phyloP scores from a whole-genome alignment of 768 basidiomycete genomes.

The Lepiota venenata region DNA sequence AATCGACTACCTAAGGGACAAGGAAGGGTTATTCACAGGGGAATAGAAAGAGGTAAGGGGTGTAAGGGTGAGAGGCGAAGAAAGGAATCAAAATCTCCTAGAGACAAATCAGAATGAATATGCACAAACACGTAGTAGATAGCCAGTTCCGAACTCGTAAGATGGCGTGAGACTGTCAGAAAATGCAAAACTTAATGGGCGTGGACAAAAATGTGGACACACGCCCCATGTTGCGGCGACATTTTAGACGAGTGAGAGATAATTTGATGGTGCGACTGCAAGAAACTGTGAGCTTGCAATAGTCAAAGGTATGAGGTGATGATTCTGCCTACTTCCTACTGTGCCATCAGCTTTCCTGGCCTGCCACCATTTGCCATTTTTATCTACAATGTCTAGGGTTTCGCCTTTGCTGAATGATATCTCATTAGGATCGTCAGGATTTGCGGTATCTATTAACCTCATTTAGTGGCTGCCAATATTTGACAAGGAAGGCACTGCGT shows the following conservation, averaged over 20 bases:
- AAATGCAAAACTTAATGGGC: background rate
- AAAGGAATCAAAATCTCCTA: background rate
- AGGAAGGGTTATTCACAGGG: slow-evolving; percentile 6
- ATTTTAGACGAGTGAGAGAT: slow-evolving; percentile 71
- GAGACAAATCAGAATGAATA: background rate
- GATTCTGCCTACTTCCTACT: slow-evolving; percentile 63
- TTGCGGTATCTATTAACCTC: slow-evolving; percentile 73
- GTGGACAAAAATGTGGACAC: background rate
- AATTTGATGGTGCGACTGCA: slow-evolving; percentile 82
- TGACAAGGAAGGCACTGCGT: slow-evolving; percentile 24
- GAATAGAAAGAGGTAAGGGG: background rate
- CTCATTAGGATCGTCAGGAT: slow-evolving; percentile 93
- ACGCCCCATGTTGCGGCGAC: background rate
- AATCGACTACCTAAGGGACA: background rate
- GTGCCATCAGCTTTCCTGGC: slow-evolving; percentile 75
- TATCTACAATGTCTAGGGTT: slow-evolving; percentile 88
- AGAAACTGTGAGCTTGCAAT: slow-evolving; percentile 13
- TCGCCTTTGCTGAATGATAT: slow-evolving; percentile 93
- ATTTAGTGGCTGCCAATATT: slow-evolving; percentile 14
- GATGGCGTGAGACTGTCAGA: background rate
- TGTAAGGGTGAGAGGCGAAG: background rate
- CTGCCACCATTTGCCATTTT: slow-evolving; percentile 94
- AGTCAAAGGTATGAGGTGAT: background rate
- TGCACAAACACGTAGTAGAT: background rate
- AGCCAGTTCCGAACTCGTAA: background rate